Conservation (phyloP, 345 rosid genomes). For the Turnera subulata region DNA sequence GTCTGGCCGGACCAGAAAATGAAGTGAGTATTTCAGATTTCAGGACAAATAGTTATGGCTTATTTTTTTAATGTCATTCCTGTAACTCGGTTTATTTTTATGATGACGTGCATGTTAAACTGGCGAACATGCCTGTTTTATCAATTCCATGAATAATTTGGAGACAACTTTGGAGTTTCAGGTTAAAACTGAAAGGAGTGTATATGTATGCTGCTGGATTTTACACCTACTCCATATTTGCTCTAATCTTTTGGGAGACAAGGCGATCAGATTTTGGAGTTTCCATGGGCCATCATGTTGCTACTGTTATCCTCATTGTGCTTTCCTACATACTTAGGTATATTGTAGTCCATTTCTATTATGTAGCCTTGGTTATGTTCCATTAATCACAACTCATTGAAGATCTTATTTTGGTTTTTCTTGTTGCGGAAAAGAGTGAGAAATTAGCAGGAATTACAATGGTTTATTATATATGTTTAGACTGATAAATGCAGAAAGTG, state of each 20-base stretch:
- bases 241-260: constrained; percentile 97
- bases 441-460: neutral
- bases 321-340: constrained; percentile 87
- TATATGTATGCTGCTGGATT: constrained; percentile 96
- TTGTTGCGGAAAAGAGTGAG: neutral
- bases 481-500: too few species aligned
- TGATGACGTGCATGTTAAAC: neutral
- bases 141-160: constrained; percentile 5
- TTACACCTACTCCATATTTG: constrained; percentile 92
- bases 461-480: too few species aligned
- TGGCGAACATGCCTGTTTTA: neutral
- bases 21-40: constrained; percentile 44
- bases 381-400: neutral
- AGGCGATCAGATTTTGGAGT: constrained; percentile 98
- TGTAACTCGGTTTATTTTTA: neutral
- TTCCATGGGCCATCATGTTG: constrained; percentile 96
- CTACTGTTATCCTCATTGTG: constrained; percentile 68
- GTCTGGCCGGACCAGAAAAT: constrained; percentile 83
- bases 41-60: neutral
- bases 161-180: constrained; percentile 25
- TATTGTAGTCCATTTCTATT: constrained; percentile 1
- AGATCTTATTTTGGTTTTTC: constrained; percentile 4
- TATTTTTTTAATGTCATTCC: neutral
- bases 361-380: neutral
- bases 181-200: constrained; percentile 78